Percentiles rank a stretch among this genome's conserved stretches.
Conservation (phyloP, 2,329 filamentous ascomycete genomes). For the Pseudogymnoascus sp. region DNA sequence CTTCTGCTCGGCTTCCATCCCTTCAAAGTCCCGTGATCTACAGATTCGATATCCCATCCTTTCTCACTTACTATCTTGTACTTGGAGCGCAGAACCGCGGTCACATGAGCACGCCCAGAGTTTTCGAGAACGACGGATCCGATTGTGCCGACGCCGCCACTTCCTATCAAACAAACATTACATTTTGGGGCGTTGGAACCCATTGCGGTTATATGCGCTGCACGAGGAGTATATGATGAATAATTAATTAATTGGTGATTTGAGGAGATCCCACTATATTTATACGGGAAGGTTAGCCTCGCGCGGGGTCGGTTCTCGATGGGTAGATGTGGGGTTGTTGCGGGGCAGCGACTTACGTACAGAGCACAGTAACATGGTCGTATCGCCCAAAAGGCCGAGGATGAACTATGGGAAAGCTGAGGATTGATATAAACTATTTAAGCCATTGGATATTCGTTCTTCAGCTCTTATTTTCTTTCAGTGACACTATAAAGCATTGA, state of each 20-base stretch:
- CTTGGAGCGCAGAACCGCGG: conserved; percentile 24
- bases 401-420: neutral
- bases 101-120: conserved; percentile 22
- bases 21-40: conserved; percentile 23
- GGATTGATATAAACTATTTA: neutral
- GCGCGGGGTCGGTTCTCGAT: conserved; percentile 8
- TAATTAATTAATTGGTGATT: neutral
- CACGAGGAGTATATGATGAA: neutral
- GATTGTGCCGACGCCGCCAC: conserved; percentile 26
- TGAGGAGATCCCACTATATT: conserved; percentile 10
- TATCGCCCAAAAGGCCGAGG: neutral
- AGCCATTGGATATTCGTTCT: too few relatives aligned
- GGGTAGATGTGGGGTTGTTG: conserved; percentile 4
- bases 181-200: conserved; percentile 11
- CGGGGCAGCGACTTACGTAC: neutral
- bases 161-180: conserved; percentile 24
- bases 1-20: conserved; percentile 23
- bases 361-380: neutral
- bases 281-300: neutral
- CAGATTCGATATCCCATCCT: conserved; percentile 24
- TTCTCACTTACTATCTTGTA: conserved; percentile 21
- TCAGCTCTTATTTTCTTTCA: neutral
- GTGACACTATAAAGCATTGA: neutral
- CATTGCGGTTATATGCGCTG: neutral
- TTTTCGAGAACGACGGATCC: conserved; percentile 24